Conservation (phyloP, 1,284 basidiomycete species). For the Melanopsichium pennsylvanicum region DNA sequence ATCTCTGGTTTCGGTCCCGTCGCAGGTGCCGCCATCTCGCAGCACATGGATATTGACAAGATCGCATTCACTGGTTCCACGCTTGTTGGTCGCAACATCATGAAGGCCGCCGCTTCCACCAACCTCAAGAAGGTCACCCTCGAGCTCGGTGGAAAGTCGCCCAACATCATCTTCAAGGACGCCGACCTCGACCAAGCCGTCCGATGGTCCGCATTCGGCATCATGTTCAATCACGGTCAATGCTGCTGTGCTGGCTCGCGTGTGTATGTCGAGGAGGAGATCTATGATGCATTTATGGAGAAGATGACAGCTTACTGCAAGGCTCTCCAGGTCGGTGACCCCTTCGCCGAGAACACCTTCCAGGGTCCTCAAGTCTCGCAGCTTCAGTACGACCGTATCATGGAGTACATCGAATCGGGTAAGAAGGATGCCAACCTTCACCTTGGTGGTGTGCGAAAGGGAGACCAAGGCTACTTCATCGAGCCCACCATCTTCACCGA, state of each 20-base stretch:
- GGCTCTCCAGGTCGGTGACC: slow-evolving; percentile 76
- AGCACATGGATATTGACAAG: slow-evolving; percentile 77
- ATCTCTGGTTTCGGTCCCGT: slow-evolving; percentile 82
- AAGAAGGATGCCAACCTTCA: slow-evolving; percentile 78
- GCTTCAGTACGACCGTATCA: slow-evolving; percentile 85
- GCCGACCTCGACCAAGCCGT: slow-evolving; percentile 68
- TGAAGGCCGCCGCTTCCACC: slow-evolving; percentile 83
- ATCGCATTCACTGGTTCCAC: slow-evolving; percentile 72
- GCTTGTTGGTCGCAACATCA: slow-evolving; percentile 76
- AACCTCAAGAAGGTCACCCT: slow-evolving; percentile 84
- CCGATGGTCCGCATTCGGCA: slow-evolving; percentile 79
- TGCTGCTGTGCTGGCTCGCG: slow-evolving; percentile 77
- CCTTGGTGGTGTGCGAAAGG: slow-evolving; percentile 75
- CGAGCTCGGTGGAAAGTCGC: slow-evolving; percentile 82
- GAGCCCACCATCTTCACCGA: slow-evolving; percentile 71
- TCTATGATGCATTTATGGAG: slow-evolving; percentile 74
- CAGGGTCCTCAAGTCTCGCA: slow-evolving; percentile 87
- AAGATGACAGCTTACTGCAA: slow-evolving; percentile 72
- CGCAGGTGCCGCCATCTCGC: slow-evolving; percentile 74
- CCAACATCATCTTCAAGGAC: slow-evolving; percentile 79
- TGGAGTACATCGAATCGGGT: slow-evolving; percentile 86
- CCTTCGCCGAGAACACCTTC: slow-evolving; percentile 76
- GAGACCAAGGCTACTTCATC: slow-evolving; percentile 71
- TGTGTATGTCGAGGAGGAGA: slow-evolving; percentile 74
- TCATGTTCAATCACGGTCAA: slow-evolving; percentile 73